Conservation (phyloP, 2,329 filamentous ascomycete genomes). For the Geoglossum cookeanum region DNA sequence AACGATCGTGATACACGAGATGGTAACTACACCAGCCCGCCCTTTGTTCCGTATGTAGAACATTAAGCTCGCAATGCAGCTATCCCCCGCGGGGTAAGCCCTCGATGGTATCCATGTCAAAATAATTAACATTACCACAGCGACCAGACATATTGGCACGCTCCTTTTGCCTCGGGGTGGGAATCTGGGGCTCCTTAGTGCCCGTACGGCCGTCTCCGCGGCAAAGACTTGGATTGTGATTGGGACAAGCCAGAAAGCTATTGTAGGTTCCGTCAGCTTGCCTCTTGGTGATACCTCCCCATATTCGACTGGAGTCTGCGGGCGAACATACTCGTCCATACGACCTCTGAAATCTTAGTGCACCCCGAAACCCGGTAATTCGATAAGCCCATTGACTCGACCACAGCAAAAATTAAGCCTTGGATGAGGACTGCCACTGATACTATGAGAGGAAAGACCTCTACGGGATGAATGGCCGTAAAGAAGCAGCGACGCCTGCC, state of each 20-base stretch:
- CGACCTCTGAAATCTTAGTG: slow-evolving; percentile 33
- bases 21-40: slow-evolving; percentile 34
- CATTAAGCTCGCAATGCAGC: slow-evolving; percentile 48
- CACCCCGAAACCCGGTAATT: slow-evolving; percentile 33
- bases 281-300: not conserved
- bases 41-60: slow-evolving; percentile 47
- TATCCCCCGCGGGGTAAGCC: slow-evolving; percentile 33
- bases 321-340: slow-evolving; percentile 35
- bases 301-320: not conserved
- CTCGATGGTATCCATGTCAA: slow-evolving; percentile 39
- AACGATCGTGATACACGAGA: slow-evolving; percentile 30
- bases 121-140: slow-evolving; percentile 32
- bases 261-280: not conserved
- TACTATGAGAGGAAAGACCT: slow-evolving; percentile 33
- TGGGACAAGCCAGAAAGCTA: slow-evolving; percentile 47
- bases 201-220: slow-evolving; percentile 38
- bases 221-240: slow-evolving; percentile 47
- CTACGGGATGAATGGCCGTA: slow-evolving; percentile 18
- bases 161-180: slow-evolving; percentile 39
- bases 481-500: slow-evolving; percentile 17
- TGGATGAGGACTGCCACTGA: slow-evolving; percentile 39
- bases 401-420: slow-evolving; percentile 35
- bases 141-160: slow-evolving; percentile 34
- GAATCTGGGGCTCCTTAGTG: slow-evolving; percentile 36
- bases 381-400: slow-evolving; percentile 36